Evolutionary conservation across 495 filamentous ascomycete genomes (phyloP).

Genomic region (Penicillium odoratum): DNA sequence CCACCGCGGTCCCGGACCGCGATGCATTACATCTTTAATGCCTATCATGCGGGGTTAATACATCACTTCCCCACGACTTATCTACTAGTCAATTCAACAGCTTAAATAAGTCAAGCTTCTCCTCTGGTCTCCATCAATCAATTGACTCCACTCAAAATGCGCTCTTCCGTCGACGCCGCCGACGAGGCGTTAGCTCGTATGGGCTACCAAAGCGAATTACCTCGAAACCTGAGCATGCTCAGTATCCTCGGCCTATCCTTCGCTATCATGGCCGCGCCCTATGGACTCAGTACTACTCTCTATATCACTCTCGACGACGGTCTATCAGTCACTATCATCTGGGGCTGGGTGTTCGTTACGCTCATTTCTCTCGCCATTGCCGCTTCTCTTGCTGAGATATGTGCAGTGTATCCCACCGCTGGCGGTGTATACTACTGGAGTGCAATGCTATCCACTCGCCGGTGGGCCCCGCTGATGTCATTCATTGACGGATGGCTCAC

Average conservation of each 20-base stretch:
- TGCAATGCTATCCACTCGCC: slow-evolving; percentile 56
- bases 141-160: slow-evolving; percentile 17
- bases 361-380: slow-evolving; percentile 70
- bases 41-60: slow-evolving; percentile 26
- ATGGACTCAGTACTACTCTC: slow-evolving; percentile 68
- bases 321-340: slow-evolving; percentile 65
- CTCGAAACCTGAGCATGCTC: slow-evolving; percentile 61
- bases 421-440: slow-evolving; percentile 77
- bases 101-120: slow-evolving; percentile 19
- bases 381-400: slow-evolving; percentile 73
- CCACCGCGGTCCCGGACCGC: slow-evolving; percentile 32
- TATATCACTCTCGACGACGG: slow-evolving; percentile 67
- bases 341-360: slow-evolving; percentile 69
- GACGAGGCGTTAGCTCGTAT: slow-evolving; percentile 59
- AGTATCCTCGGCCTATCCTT: slow-evolving; percentile 63
- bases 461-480: slow-evolving; percentile 62
- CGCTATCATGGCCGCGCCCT: slow-evolving; percentile 62
- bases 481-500: slow-evolving; percentile 78
- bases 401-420: slow-evolving; percentile 69
- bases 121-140: neutral
- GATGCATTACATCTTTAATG: slow-evolving; percentile 13
- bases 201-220: slow-evolving; percentile 65
- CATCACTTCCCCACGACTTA: neutral
- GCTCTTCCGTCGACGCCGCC: slow-evolving; percentile 36
- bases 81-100: neutral